Evolutionary conservation across 768 basidiomycete species (phyloP).

Genomic region (Leccinum imitatum): DNA sequence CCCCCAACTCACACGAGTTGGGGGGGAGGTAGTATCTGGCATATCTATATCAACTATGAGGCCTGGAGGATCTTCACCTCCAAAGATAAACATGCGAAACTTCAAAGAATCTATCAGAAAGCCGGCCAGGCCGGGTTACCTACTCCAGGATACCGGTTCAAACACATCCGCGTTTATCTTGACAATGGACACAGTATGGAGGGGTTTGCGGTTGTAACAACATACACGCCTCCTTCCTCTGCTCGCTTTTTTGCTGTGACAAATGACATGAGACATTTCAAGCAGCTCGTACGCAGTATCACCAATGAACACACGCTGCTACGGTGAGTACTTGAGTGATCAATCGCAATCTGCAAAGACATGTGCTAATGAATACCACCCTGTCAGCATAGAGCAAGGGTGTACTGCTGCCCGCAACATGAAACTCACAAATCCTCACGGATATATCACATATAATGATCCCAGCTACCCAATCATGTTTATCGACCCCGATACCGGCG

Average conservation of each 20-base stretch:
- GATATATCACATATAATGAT: background rate
- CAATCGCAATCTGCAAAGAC: background rate
- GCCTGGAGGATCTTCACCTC: constrained; percentile 1
- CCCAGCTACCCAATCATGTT: background rate
- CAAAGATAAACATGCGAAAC: background rate
- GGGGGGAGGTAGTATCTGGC: background rate
- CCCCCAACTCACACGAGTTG: background rate
- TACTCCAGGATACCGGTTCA: background rate
- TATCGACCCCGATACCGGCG: background rate
- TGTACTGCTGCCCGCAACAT: background rate
- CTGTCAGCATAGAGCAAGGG: background rate
- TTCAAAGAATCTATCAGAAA: background rate
- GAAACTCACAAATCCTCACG: background rate
- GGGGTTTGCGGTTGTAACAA: background rate
- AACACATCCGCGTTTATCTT: background rate
- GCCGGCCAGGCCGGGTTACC: background rate
- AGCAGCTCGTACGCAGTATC: background rate
- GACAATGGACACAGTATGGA: accelerated
- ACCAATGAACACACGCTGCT: background rate
- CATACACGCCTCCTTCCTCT: background rate
- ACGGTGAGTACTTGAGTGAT: background rate
- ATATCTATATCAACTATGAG: background rate
- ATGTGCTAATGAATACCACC: background rate
- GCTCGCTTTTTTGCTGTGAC: background rate
- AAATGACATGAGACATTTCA: background rate